Conservation (phyloP, 2,329 filamentous ascomycete genomes). For the Fusarium neocosmosporiellum region DNA sequence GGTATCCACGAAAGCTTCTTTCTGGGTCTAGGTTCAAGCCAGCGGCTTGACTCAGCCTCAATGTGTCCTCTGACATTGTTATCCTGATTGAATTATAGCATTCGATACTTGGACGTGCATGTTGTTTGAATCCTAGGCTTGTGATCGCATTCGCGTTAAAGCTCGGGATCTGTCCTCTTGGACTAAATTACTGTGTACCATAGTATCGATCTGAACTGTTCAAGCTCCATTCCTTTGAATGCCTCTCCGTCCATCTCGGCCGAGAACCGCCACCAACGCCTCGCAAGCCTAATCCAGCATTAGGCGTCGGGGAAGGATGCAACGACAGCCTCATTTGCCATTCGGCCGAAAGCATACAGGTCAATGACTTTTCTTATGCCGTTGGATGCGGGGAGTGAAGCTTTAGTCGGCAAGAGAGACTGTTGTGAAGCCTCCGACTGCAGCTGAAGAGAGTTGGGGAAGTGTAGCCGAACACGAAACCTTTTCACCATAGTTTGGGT, state of each 20-base stretch:
- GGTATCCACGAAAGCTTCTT: neutral
- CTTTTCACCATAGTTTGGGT: neutral
- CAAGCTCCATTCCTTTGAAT: neutral
- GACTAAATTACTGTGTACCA: neutral
- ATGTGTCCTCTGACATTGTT: neutral
- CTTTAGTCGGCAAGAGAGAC: neutral
- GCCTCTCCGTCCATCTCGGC: neutral
- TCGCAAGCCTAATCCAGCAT: neutral
- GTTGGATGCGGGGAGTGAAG: neutral
- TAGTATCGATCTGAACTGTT: neutral
- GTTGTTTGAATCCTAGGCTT: neutral
- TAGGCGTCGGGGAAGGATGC: neutral
- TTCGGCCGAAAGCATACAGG: neutral
- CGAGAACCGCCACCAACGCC: neutral
- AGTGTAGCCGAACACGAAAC: neutral
- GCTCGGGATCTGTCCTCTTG: neutral
- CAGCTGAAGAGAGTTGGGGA: neutral
- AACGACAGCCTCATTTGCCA: neutral
- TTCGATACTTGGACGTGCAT: neutral
- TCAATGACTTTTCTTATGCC: neutral
- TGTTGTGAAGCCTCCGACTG: neutral
- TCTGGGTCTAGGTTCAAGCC: neutral
- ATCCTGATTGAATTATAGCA: neutral
- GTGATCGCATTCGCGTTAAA: neutral
- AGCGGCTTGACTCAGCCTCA: neutral